These are phyloP conservation scores for Botryotinia narcissicola DNA, from an alignment of 2,329 filamentous ascomycete species.

Conservation along the genomic window DNA sequence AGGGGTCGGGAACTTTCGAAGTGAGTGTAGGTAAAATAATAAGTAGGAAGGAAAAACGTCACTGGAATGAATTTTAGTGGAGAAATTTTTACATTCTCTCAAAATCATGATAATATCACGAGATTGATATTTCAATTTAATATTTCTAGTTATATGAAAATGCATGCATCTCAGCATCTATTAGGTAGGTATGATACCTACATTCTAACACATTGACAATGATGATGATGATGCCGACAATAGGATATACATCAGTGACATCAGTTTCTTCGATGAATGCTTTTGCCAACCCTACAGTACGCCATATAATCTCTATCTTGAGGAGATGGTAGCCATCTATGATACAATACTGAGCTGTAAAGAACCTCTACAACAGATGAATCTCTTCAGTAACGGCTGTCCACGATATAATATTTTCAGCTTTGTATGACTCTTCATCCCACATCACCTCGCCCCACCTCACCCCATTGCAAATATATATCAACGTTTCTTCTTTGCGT, in stretches of 20 bases:
- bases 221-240: not conserved
- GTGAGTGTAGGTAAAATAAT: too few species aligned
- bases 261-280: not conserved
- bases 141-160: not conserved
- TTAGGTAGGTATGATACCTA: not conserved
- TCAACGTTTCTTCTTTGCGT: not conserved
- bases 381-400: not conserved
- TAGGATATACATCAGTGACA: not conserved
- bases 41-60: not conserved
- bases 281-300: not conserved
- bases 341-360: not conserved
- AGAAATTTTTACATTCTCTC: not conserved
- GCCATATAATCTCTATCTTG: not conserved
- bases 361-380: not conserved
- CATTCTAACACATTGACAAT: not conserved
- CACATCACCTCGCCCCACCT: not conserved
- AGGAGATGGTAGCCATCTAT: not conserved
- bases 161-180: not conserved
- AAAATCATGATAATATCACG: not conserved
- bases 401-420: not conserved
- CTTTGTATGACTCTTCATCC: not conserved
- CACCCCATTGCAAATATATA: not conserved
- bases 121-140: not conserved
- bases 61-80: not conserved
- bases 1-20: conserved; percentile 6